Evolutionary conservation across 2,329 filamentous ascomycete species (phyloP).

Genomic region (Colletotrichum eremochloae): DNA sequence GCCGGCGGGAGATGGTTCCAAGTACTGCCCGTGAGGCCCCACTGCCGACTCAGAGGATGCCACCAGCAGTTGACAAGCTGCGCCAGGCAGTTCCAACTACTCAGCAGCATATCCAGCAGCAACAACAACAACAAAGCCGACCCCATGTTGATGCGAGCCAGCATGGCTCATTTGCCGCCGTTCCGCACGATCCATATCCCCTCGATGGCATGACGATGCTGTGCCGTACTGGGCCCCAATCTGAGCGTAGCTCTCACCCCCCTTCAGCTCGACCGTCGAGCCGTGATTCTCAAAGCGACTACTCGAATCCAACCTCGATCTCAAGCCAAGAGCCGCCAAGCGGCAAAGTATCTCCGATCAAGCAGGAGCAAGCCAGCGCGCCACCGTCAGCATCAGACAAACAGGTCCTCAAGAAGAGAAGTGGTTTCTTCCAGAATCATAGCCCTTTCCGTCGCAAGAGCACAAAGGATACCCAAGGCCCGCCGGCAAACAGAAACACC

Average conservation of each 20-base stretch:
- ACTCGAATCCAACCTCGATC: constrained; percentile 89
- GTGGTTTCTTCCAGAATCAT: constrained; percentile 92
- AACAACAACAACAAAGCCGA: constrained; percentile 39
- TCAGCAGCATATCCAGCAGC: constrained; percentile 35
- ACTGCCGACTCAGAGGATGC: constrained; percentile 64
- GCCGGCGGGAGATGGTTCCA: constrained; percentile 65
- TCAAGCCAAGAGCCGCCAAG: constrained; percentile 86
- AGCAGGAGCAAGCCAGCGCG: constrained; percentile 65
- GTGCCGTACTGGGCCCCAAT: constrained; percentile 78
- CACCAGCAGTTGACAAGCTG: constrained; percentile 14
- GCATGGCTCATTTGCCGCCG: constrained; percentile 70
- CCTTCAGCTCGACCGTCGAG: constrained; percentile 82
- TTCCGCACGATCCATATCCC: constrained; percentile 94
- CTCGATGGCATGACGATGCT: constrained; percentile 98
- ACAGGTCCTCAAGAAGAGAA: constrained; percentile 77
- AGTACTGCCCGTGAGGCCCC: constrained; percentile 64
- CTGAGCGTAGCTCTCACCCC: constrained; percentile 65
- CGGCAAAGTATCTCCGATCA: constrained; percentile 80
- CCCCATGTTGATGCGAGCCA: constrained; percentile 67
- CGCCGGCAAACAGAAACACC: constrained; percentile 66
- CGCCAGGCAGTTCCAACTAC: constrained; percentile 27
- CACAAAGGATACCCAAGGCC: constrained; percentile 73
- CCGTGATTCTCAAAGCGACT: constrained; percentile 90
- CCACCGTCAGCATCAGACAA: constrained; percentile 70
- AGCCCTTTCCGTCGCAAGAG: constrained; percentile 95